Base-by-base conservation (phyloP, 1,284 basidiomycete species). In the Naganishia sp. region DNA sequence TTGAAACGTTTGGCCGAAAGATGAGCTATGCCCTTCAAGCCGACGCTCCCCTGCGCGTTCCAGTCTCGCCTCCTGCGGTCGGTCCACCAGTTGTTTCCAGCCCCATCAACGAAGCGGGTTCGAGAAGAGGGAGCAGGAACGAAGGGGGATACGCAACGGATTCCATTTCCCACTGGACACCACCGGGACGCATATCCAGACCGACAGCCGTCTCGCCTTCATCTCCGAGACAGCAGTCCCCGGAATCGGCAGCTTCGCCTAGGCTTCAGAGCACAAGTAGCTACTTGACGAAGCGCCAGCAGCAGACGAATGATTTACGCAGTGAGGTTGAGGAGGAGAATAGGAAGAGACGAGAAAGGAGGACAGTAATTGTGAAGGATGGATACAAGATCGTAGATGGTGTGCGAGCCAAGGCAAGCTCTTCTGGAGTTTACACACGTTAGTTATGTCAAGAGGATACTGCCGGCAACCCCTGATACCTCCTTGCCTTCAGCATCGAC, bases 301-400 rank as follows among this genome's bases (percentile, higher is more conserved):
- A 61, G 7, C 59, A 61, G 36, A 36, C 59, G 10, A 33, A 61
- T 6, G 59, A 61, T 52, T 28, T 61, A 25, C 48, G 46, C 54
- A 68, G 48, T 50, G 53, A 52, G 64, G 65, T 54, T 33, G 59
- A 57, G 11, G 57, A 55, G 39, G 46, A 55, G 55, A 67, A 54
- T 33, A 44, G 52, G 46, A 63, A 63, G 56, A 55, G 52, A 49
- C 42, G 57, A 21, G 68, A 48, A 54, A 63, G 39, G 44, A 46
- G 54, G 50, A 50, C 55, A 39, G 49, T 49, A 23, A 36, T 66
- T 3, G 49, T 66, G 21, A 69, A 63, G 45, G 68, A 69, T 64
- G 68, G 65, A 15, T 66, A 64, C 45, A 69, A 69, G 65, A 64
- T 69, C 13, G 65, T 69, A 0, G 68, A 69, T 61, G 68, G 68